Evolutionary conservation across 164 flowering plant species (phyloP), one percentile per base, ranked within the genome.

Genomic region (Kalanchoe fedtschenkoi): DNA sequence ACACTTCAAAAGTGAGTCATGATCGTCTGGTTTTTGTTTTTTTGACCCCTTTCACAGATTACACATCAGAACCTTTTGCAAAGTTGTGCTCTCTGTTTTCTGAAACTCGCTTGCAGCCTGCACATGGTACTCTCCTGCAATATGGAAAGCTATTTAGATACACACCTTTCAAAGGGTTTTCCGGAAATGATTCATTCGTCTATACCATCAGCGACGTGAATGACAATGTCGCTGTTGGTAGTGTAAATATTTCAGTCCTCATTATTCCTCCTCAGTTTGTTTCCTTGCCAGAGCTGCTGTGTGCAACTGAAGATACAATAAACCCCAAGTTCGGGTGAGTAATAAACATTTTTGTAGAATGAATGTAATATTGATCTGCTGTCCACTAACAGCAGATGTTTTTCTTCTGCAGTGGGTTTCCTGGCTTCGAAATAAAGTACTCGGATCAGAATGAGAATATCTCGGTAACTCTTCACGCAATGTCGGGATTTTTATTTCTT

Each of bases 231-330:
- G 96, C 77, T 59, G 63, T 86, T 56, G 89, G 79, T 70, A 34
- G 69, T 17, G 89, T 81, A 35, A 65, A 71, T 62, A 71, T 92
- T 46, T 75, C 76, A 35, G 75, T 92, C 59, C 85, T 83, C 68
- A 78, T 75, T 53, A 73, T 74, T 53, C 97, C 98, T 14, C 98
- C 96, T 19, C 89, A 83, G 68, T 81, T 92, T 74, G 68, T 80
- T 62, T 81, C 89, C 10, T 69, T 81, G 62, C 96, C 97, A 56
- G 69, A 64, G 61, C 68, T 65, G 61, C 70, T 92, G 77, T 82
- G 73, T 65, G 98, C 96, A 64, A 80, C 72, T 57, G 98, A 89
- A 77, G 96, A 89, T 69, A 17, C 71, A 37, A 62, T 86, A 57
- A 76, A 86, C 70, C 98, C 97, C 62, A 76, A 63, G 72, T 79